Conservation (phyloP, 768 basidiomycete genomes). For the Termitomyces sp. region DNA sequence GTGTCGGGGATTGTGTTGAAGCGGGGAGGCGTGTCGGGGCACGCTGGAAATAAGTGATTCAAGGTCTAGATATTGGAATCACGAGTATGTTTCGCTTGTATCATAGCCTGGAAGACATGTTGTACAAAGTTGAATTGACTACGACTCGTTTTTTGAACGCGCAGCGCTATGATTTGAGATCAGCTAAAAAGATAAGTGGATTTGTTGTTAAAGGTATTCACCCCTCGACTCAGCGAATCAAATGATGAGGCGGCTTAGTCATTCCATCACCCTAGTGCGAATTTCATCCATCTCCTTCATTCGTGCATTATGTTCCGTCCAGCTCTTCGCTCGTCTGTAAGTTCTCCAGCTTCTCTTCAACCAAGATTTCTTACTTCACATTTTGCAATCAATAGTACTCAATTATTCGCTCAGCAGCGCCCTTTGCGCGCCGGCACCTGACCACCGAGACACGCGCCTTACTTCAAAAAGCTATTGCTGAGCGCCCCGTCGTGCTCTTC, state of each 20-base stretch:
- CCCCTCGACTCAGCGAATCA: too few relatives aligned
- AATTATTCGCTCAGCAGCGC: slow-evolving; percentile 23
- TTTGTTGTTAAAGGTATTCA: too few relatives aligned
- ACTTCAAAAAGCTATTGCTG: slow-evolving; percentile 69
- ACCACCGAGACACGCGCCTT: slow-evolving; percentile 55
- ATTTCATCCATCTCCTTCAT: not conserved
- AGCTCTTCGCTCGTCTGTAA: slow-evolving; percentile 39
- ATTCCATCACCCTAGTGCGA: not conserved
- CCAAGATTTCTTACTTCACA: not conserved
- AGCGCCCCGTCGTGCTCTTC: slow-evolving; percentile 86
- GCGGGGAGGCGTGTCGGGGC: slow-evolving; percentile 57
- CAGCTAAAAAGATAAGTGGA: too few relatives aligned
- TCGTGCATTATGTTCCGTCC: slow-evolving; percentile 36
- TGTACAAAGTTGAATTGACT: not conserved
- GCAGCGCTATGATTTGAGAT: not conserved
- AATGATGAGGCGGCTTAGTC: not conserved
- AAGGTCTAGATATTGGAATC: not conserved
- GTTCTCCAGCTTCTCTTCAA: slow-evolving; percentile 6
- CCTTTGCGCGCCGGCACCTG: slow-evolving; percentile 38
- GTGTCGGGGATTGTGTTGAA: slow-evolving; percentile 81
- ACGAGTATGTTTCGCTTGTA: not conserved
- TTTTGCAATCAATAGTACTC: slow-evolving; percentile 18
- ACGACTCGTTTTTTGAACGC: not conserved
- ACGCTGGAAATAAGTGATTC: slow-evolving; percentile 23
- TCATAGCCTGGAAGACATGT: not conserved